Evolutionary conservation across 1,139 yeast genomes (phyloP).

Genomic region (Meyerozyma carpophila): DNA sequence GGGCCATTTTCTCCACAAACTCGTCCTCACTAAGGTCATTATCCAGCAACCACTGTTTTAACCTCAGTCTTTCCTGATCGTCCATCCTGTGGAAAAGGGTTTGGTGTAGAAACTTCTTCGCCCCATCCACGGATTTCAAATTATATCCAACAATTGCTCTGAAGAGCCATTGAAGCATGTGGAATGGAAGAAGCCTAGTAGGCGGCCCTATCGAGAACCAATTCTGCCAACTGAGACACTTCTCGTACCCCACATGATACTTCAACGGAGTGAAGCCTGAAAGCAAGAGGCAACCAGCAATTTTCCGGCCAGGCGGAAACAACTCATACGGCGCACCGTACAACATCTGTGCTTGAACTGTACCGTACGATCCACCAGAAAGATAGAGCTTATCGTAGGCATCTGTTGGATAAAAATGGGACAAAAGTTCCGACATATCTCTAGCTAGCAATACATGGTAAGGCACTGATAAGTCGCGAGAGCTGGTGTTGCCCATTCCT

Average conservation of each 20-base stretch:
- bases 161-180: not conserved
- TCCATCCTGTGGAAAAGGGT: not conserved
- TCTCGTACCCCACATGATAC: not conserved
- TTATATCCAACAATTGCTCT: not conserved
- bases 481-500: not conserved
- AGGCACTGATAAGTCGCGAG: not conserved
- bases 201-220: not conserved
- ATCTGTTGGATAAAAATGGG: not conserved
- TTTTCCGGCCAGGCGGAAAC: not conserved
- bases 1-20: not conserved
- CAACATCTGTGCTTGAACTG: not conserved
- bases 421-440: not conserved
- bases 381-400: not conserved
- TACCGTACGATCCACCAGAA: not conserved
- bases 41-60: not conserved
- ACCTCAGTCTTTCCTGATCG: not conserved
- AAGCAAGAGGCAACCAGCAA: not conserved
- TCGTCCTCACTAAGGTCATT: not conserved
- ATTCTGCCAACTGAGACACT: not conserved
- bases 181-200: not conserved
- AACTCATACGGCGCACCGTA: not conserved
- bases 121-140: not conserved
- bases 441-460: not conserved
- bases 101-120: not conserved
- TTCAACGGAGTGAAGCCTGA: not conserved